Conservation (phyloP, 2,329 filamentous ascomycete genomes). For the Drechmeria coniospora region DNA sequence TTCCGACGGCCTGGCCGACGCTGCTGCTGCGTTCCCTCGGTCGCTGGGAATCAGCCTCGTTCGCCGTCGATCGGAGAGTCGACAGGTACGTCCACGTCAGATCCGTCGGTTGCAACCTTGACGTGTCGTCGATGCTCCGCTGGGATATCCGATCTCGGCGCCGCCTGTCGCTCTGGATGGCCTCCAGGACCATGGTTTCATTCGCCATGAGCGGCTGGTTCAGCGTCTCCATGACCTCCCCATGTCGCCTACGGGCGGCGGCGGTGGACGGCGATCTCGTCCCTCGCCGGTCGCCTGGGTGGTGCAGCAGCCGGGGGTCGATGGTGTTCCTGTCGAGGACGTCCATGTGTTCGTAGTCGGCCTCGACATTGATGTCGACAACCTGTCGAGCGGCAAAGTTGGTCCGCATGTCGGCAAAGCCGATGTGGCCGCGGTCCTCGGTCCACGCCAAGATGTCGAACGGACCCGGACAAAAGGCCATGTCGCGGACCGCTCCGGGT, state of each 20-base stretch:
- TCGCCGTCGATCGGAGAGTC: slow-evolving; percentile 6
- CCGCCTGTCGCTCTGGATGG: slow-evolving; percentile 36
- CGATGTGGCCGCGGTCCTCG: slow-evolving; percentile 67
- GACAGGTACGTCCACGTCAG: slow-evolving; percentile 8
- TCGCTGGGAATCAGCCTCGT: slow-evolving; percentile 12
- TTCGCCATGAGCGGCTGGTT: slow-evolving; percentile 37
- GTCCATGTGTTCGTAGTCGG: slow-evolving; percentile 38
- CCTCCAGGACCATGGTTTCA: slow-evolving; percentile 41
- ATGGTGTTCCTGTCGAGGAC: slow-evolving; percentile 40
- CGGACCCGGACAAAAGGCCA: slow-evolving; percentile 81
- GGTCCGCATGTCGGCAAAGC: slow-evolving; percentile 56
- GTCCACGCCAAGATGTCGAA: slow-evolving; percentile 90
- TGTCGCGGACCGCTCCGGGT: slow-evolving; percentile 70
- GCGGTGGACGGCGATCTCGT: slow-evolving; percentile 6
- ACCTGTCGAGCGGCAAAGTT: slow-evolving; percentile 55
- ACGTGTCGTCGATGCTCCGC: slow-evolving; percentile 11
- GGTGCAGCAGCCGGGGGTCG: slow-evolving; percentile 35
- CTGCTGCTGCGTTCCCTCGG: slow-evolving; percentile 19
- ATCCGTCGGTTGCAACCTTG: slow-evolving; percentile 6
- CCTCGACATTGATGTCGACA: slow-evolving; percentile 44
- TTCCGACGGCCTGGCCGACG: slow-evolving; percentile 22
- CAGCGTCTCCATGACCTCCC: slow-evolving; percentile 24
- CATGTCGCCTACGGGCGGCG: slow-evolving; percentile 4
- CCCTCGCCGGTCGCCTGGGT: slow-evolving; percentile 24
- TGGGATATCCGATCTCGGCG: slow-evolving; percentile 27